phyloP scores from a whole-genome alignment of 805 yeast species.

The Komagataella ulmi region DNA sequence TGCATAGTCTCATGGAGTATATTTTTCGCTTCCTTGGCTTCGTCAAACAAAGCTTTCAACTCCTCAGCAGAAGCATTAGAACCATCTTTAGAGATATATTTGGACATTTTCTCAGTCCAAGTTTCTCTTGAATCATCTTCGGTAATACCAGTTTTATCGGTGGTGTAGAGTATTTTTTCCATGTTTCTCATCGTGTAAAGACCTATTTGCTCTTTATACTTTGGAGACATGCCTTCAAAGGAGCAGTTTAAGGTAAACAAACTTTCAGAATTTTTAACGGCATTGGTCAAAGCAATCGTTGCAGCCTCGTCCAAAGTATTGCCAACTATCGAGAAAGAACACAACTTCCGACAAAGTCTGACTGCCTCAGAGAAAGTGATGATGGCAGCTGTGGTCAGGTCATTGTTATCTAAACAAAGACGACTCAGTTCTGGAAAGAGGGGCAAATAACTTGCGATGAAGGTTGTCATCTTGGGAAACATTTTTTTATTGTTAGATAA shows the following conservation, averaged over 20 bases:
- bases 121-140: conserved; percentile 5
- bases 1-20: conserved; percentile 36
- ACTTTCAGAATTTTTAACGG: conserved; percentile 53
- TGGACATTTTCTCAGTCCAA: conserved; percentile 4
- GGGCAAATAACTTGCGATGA: conserved; percentile 54
- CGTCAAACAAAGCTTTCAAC: conserved; percentile 18
- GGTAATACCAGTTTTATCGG: background rate
- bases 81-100: background rate
- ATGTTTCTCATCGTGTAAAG: conserved; percentile 74
- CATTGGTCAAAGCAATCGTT: conserved; percentile 52
- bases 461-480: conserved; percentile 48
- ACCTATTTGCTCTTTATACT: conserved; percentile 60
- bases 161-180: conserved; percentile 35
- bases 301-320: conserved; percentile 47
- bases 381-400: conserved; percentile 40
- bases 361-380: conserved; percentile 52
- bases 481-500: conserved; percentile 55
- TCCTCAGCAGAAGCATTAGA: conserved; percentile 3
- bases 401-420: conserved; percentile 60
- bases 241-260: conserved; percentile 61
- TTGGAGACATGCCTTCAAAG: conserved; percentile 42
- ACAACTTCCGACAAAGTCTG: conserved; percentile 52
- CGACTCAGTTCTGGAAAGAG: conserved; percentile 49
- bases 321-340: conserved; percentile 58
- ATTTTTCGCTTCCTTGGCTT: conserved; percentile 24